phyloP scores from a whole-genome alignment of 2,329 filamentous ascomycete species.

The Diaporthe batatas region DNA sequence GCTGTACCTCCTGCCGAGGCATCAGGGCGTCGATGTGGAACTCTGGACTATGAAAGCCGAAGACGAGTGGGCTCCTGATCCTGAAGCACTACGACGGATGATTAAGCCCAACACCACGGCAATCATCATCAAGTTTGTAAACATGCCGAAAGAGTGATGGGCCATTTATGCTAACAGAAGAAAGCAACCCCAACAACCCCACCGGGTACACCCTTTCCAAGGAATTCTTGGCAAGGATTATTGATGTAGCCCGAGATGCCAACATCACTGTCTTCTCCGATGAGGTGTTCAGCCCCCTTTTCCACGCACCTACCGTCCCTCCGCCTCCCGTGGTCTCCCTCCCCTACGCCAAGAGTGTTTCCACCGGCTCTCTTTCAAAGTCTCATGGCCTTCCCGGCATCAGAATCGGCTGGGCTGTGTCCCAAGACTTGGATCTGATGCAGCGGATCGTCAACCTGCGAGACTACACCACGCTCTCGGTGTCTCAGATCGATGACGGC shows the following conservation, averaged over 20 bases:
- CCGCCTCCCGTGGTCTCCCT: slow-evolving; percentile 21
- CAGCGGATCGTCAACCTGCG: slow-evolving; percentile 9
- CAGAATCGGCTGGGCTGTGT: slow-evolving; percentile 95
- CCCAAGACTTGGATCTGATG: slow-evolving; percentile 15
- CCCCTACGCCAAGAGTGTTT: slow-evolving; percentile 8
- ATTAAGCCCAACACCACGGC: slow-evolving; percentile 31
- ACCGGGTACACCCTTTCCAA: slow-evolving; percentile 5
- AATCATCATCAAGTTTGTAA: slow-evolving; percentile 26
- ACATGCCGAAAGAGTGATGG: not conserved
- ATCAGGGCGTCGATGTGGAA: slow-evolving; percentile 13
- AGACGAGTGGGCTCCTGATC: slow-evolving; percentile 1
- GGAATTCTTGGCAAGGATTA: not conserved
- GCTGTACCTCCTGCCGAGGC: slow-evolving; percentile 26
- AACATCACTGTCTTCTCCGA: slow-evolving; percentile 24
- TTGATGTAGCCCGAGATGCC: not conserved
- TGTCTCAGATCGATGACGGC: slow-evolving; percentile 33
- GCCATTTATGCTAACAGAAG: not conserved
- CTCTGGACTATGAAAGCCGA: slow-evolving; percentile 29
- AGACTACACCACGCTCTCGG: slow-evolving; percentile 16
- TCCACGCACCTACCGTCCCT: slow-evolving; percentile 2
- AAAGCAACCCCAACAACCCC: slow-evolving; percentile 26
- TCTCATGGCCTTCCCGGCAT: slow-evolving; percentile 73
- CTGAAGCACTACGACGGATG: not conserved
- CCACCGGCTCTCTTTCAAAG: slow-evolving; percentile 22
- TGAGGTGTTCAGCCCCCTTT: slow-evolving; percentile 28